Base-by-base conservation (phyloP, 2,329 filamentous ascomycete genomes). In the Dothidotthia symphoricarpi region DNA sequence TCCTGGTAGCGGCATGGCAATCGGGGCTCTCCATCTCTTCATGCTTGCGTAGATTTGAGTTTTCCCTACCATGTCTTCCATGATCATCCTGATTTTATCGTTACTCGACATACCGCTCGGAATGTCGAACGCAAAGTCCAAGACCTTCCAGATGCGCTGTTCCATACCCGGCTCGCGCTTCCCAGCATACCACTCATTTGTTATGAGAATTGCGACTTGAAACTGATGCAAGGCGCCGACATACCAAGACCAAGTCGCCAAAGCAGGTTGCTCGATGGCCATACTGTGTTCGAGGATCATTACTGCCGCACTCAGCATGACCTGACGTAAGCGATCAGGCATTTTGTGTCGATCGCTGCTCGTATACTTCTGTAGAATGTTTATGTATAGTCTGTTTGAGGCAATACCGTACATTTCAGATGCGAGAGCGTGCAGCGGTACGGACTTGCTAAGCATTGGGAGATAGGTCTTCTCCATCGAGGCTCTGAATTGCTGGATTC, bases 81-180 rank as follows among this genome's bases (percentile, higher is more conserved):
- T 66, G 1, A 89, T 75, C 14, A 73, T 71, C 19, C 78, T 67
- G 9, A 74, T 76, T 59, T 88, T 88, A 28, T 78, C 70, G 13
- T 74, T 70, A 3, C 74, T 73, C 10, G 74, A 63, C 28, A 78
- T 61, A 24, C 71, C 62, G 4, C 72, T 58, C 22, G 83, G 75
- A 17, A 82, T 68, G 34, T 80, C 76, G 58, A 87, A 89, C 16
- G 86, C 80, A 57, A 81, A 88, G 57, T 89, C 83, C 16, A 88
- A 69, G 52, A 81, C 84, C 24, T 71, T 68, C 84, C 85, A 88
- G 41, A 88, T 84, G 7, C 84, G 76, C 16, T 77, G 74, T 2
- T 80, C 79, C 43, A 85, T 75, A 34, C 69, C 72, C 34, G 73
- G 73, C 31, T 75, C 71, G 36, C 75, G 68, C 0, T 80, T 77